phyloP scores from a whole-genome alignment of 768 basidiomycete species.

The Rhizopogon sp. region DNA sequence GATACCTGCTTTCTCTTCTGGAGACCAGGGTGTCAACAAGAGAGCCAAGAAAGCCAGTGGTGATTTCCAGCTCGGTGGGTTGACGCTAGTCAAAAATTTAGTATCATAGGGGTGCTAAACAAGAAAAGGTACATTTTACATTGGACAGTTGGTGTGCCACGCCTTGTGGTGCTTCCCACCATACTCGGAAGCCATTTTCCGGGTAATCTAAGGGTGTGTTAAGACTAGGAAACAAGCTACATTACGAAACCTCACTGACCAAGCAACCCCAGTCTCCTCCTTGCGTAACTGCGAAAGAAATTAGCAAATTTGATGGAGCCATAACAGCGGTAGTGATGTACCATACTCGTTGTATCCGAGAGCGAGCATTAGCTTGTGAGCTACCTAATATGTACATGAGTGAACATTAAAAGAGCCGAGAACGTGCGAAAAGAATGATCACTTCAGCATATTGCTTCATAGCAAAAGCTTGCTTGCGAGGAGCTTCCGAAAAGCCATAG shows the following conservation, averaged over 20 bases:
- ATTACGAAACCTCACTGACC: slow-evolving; percentile 20
- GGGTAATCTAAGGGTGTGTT: slow-evolving; percentile 25
- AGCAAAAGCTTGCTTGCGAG: slow-evolving; percentile 46
- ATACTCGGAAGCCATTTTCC: slow-evolving; percentile 26
- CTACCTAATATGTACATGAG: slow-evolving; percentile 25
- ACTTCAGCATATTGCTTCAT: slow-evolving; percentile 53
- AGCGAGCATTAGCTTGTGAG: slow-evolving; percentile 43
- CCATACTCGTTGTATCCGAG: slow-evolving; percentile 21
- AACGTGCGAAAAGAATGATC: not conserved
- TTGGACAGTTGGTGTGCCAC: slow-evolving; percentile 44
- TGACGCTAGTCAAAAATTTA: slow-evolving; percentile 11
- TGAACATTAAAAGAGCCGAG: slow-evolving; percentile 2
- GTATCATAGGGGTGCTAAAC: too few species aligned
- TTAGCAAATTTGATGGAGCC: not conserved
- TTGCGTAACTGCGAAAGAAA: slow-evolving; percentile 32
- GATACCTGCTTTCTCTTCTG: not conserved
- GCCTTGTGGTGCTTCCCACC: slow-evolving; percentile 42
- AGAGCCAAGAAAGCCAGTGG: slow-evolving; percentile 24
- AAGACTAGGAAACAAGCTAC: not conserved
- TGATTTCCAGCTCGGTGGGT: slow-evolving; percentile 16
- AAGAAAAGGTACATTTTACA: slow-evolving; percentile 26
- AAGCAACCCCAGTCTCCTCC: slow-evolving; percentile 43
- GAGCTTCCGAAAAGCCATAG: slow-evolving; percentile 53
- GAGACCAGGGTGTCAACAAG: slow-evolving; percentile 20
- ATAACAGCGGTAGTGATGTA: not conserved